Conservation (phyloP, 352 stramenopile species). For the Pythium aquatile region DNA sequence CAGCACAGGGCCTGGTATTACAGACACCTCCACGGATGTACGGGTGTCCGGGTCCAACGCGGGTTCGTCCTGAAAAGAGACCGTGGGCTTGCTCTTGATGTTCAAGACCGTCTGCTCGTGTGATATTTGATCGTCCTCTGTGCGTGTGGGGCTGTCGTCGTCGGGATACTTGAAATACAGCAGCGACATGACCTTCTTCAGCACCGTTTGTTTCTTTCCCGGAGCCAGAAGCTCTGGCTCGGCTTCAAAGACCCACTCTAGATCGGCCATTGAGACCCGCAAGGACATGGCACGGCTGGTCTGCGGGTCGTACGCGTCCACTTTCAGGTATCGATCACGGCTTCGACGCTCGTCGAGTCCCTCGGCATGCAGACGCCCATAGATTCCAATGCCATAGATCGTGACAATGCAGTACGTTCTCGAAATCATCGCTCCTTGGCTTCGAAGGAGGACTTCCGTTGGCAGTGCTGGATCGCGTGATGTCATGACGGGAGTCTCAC, state of each 20-base stretch:
- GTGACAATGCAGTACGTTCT: slow-evolving; percentile 59
- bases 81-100: background rate
- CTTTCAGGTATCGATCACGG: slow-evolving; percentile 35
- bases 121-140: background rate
- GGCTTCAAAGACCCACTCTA: slow-evolving; percentile 52
- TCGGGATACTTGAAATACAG: slow-evolving; percentile 64
- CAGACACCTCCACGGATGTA: background rate
- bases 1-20: slow-evolving; percentile 10
- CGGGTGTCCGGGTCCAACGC: background rate
- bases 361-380: slow-evolving; percentile 50
- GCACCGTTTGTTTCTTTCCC: slow-evolving; percentile 51
- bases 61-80: background rate
- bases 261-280: slow-evolving; percentile 45
- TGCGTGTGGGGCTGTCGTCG: background rate
- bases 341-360: slow-evolving; percentile 37
- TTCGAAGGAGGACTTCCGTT: slow-evolving; percentile 41
- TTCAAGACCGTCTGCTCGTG: background rate
- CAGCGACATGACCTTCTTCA: slow-evolving; percentile 50
- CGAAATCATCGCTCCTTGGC: slow-evolving; percentile 55
- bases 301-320: slow-evolving; percentile 56
- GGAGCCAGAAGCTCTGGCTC: slow-evolving; percentile 42
- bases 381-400: slow-evolving; percentile 56
- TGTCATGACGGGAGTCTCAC: background rate
- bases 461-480: slow-evolving; percentile 12
- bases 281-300: slow-evolving; percentile 34